Evolutionary conservation across 2,329 filamentous ascomycete genomes (phyloP), one percentile per base, ranked within the genome.

Genomic region (Lasiodiplodia gonubiensis): DNA sequence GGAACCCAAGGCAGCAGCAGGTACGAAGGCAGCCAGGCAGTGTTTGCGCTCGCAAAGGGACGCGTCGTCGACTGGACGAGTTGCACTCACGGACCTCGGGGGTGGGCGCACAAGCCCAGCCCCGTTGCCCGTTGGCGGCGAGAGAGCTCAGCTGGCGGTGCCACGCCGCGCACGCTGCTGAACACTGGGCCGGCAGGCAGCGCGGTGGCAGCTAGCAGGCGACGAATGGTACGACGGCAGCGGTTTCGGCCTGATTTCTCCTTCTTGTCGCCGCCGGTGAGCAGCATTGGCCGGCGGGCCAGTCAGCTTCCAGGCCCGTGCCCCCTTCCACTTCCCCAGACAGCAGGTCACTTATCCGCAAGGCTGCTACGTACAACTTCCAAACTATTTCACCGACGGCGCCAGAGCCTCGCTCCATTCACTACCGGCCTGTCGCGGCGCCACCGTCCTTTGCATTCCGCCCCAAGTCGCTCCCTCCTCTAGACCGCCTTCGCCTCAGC

Each of bases 401-500:
- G 46, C 57, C 59, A 63, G 35, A 63, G 59, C 59, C 59, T 48
- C 59, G 49, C 59, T 51, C 27, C 59, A 27, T 51, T 37, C 59
- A 51, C 59, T 63, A 30, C 59, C 49, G 42, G 46, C 59, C 59
- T 30, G 27, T 46, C 25, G 46, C 46, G 42, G 59, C 59, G 59
- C 59, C 59, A 63, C 59, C 23, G 46, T 63, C 59, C 30, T 63
- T 63, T 49, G 59, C 59, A 23, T 12, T 49, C 30, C 30, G 42
- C 42, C 59, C 39, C 59, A 30, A 30, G 42, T 27, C 46, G 59
- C 59, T 63, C 59, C 27, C 46, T 63, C 59, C 21, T 51, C 46
- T 39, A 51, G 59, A 63, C 59, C 59, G 46, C 59, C 59, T 33
- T 51, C 42, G 59, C 59, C 59, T 51, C 59, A 63, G 42, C 59